phyloP scores from a whole-genome alignment of 768 basidiomycete genomes.

The Tricholoma saponaceum region DNA sequence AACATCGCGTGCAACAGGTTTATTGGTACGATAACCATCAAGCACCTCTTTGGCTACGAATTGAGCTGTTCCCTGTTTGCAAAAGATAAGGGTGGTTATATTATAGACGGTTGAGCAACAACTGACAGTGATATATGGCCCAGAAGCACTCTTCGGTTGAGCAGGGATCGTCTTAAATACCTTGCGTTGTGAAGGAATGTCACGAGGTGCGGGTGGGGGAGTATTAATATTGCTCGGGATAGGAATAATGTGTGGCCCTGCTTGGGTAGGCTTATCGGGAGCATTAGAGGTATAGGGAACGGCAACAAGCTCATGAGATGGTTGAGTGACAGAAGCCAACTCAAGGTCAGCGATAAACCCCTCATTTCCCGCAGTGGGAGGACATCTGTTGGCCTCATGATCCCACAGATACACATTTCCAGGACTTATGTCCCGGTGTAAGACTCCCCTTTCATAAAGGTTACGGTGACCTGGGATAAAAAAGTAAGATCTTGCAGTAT shows the following conservation, averaged over 20 bases:
- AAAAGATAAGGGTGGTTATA: neutral
- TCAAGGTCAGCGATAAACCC: neutral
- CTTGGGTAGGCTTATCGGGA: neutral
- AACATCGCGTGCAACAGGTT: neutral
- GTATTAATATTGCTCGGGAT: neutral
- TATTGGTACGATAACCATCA: neutral
- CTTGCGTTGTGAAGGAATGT: neutral
- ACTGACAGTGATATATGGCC: neutral
- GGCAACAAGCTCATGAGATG: neutral
- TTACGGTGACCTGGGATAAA: neutral
- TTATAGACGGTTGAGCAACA: neutral
- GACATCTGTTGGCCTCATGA: neutral
- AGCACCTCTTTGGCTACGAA: neutral
- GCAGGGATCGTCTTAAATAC: neutral
- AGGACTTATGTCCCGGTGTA: neutral
- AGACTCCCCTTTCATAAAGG: neutral
- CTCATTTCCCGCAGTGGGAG: neutral
- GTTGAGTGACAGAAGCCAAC: neutral
- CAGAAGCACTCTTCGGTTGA: neutral
- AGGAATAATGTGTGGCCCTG: neutral
- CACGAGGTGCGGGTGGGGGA: neutral
- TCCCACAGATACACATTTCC: neutral
- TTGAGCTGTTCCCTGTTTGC: neutral
- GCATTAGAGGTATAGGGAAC: no score
- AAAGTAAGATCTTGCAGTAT: neutral